phyloP scores from a whole-genome alignment of 2,329 filamentous ascomycete species.

The Colletotrichum sp. region DNA sequence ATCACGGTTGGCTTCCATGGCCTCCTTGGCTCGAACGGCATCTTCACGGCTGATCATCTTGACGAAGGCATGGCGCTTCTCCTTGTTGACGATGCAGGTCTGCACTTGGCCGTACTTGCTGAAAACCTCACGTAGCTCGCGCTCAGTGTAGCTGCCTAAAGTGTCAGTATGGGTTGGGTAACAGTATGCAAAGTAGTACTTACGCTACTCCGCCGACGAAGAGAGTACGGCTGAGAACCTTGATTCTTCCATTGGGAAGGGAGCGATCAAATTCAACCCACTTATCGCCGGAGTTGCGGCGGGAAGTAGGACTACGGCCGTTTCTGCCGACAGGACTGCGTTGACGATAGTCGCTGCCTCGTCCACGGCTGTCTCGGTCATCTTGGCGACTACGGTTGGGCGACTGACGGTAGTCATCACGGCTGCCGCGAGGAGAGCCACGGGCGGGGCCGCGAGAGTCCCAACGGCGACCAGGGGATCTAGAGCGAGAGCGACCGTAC shows the following conservation, averaged over 20 bases:
- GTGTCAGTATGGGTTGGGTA: constrained; percentile 27
- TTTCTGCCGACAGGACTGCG: constrained; percentile 77
- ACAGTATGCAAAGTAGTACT: constrained; percentile 41
- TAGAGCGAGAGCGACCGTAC: constrained; percentile 72
- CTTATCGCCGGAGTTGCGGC: constrained; percentile 53
- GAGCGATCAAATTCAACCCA: constrained; percentile 80
- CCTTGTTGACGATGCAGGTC: constrained; percentile 96
- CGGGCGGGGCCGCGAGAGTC: constrained; percentile 52
- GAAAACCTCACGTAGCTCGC: constrained; percentile 83
- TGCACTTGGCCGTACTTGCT: constrained; percentile 84
- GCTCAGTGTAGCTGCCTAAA: constrained; percentile 68
- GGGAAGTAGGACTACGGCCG: constrained; percentile 64
- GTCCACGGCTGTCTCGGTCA: constrained; percentile 51
- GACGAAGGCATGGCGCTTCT: constrained; percentile 98
- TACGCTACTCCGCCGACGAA: constrained; percentile 96
- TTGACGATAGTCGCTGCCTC: constrained; percentile 79
- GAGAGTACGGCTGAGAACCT: constrained; percentile 91
- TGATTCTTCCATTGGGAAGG: constrained; percentile 79
- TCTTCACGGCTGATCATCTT: constrained; percentile 95
- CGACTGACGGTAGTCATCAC: constrained; percentile 72
- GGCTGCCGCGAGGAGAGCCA: constrained; percentile 65
- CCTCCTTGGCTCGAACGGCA: constrained; percentile 81
- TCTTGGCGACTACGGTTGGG: constrained; percentile 64
- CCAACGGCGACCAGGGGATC: constrained; percentile 79
- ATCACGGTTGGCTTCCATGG: constrained; percentile 81